A percentile compares a stretch with the other conserved stretches of the same genome.
phyloP scores from a whole-genome alignment of 2,329 filamentous ascomycete genomes.

The Aspergillus latus region DNA sequence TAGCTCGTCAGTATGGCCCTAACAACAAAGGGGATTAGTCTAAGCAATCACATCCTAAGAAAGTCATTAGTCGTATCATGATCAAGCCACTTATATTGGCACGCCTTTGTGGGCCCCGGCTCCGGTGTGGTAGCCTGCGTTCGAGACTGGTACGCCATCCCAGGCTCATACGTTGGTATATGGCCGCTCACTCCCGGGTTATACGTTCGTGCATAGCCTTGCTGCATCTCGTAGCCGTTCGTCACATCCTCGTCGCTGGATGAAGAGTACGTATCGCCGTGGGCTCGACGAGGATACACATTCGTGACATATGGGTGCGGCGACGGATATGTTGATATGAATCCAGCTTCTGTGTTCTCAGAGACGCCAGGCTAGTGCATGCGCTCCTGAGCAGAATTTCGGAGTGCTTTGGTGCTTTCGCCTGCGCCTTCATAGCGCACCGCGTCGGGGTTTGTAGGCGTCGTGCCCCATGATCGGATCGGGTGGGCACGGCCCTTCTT shows the following conservation, averaged over 20 bases:
- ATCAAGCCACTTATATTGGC: not conserved
- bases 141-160: slow-evolving; percentile 32
- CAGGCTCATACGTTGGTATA: slow-evolving; percentile 26
- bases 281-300: slow-evolving; percentile 28
- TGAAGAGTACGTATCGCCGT: slow-evolving; percentile 36
- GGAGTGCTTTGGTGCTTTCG: slow-evolving; percentile 30
- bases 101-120: not conserved
- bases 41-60: not conserved
- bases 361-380: not conserved
- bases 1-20: not conserved
- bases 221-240: slow-evolving; percentile 40
- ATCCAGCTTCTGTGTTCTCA: slow-evolving; percentile 7
- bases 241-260: slow-evolving; percentile 41
- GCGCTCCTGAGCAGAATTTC: slow-evolving; percentile 33
- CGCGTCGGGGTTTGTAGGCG: slow-evolving; percentile 44
- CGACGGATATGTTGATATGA: slow-evolving; percentile 18
- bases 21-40: no score
- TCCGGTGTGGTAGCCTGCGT: not conserved
- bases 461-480: slow-evolving; percentile 57
- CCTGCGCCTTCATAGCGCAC: slow-evolving; percentile 16
- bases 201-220: slow-evolving; percentile 28
- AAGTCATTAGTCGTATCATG: slow-evolving; percentile 4
- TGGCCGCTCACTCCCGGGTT: slow-evolving; percentile 23
- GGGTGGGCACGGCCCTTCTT: slow-evolving; percentile 60
- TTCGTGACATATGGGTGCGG: slow-evolving; percentile 27